Evolutionary conservation across 495 filamentous ascomycete genomes (phyloP).

Genomic region (Extremus antarcticus): DNA sequence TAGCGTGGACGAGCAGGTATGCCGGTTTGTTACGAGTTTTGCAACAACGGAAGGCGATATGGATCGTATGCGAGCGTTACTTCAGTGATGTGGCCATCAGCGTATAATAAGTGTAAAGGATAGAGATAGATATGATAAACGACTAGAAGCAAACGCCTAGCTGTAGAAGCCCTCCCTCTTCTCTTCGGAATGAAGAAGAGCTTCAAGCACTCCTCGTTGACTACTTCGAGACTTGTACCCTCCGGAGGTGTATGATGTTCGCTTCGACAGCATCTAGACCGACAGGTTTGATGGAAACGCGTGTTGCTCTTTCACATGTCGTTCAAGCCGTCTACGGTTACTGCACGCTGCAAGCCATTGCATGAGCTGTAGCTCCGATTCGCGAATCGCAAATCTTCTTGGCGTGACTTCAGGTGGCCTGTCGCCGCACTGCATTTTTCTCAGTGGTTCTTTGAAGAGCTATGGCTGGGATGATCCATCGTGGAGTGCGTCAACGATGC

Average conservation of each 20-base stretch:
- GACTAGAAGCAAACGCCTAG: no score
- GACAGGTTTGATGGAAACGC: no score
- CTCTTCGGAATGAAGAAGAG: no score
- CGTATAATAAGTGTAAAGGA: no score
- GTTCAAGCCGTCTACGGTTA: background rate
- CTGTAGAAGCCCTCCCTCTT: no score
- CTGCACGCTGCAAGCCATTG: background rate
- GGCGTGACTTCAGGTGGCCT: background rate
- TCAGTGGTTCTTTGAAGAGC: background rate
- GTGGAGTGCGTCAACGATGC: background rate
- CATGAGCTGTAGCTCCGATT: background rate
- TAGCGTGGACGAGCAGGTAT: background rate
- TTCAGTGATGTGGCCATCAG: no score
- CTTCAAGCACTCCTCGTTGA: no score
- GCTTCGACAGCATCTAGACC: no score
- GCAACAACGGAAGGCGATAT: background rate
- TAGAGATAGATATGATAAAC: no score
- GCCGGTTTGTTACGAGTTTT: conserved; percentile 3
- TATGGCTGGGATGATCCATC: background rate
- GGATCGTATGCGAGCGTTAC: background rate
- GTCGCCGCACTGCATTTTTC: background rate
- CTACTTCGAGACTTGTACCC: no score
- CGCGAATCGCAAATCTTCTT: background rate
- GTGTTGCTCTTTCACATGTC: background rate
- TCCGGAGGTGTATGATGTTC: no score